Conservation (phyloP, 2,329 filamentous ascomycete genomes). For the Colletotrichum godetiae region DNA sequence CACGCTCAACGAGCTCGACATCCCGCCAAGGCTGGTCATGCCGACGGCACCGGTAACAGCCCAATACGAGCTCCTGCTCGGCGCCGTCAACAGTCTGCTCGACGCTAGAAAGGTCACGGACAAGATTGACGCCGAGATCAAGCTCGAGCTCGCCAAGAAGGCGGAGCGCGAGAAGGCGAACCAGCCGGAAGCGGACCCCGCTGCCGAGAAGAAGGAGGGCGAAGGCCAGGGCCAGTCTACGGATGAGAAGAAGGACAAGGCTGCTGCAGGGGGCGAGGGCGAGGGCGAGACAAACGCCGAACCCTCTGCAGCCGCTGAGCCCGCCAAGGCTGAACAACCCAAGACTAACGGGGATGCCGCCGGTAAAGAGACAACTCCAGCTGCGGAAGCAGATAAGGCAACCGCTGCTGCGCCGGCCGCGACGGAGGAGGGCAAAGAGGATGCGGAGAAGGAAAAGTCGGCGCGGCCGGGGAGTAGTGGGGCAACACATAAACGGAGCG, state of each 20-base stretch:
- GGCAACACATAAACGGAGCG: slow-evolving; percentile 78
- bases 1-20: slow-evolving; percentile 77
- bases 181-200: slow-evolving; percentile 21
- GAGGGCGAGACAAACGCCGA: slow-evolving; percentile 9
- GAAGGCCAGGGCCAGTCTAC: slow-evolving; percentile 1
- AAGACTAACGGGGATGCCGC: slow-evolving; percentile 32
- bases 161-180: slow-evolving; percentile 59
- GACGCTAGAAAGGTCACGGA: slow-evolving; percentile 81
- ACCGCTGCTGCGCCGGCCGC: slow-evolving; percentile 19
- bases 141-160: slow-evolving; percentile 68
- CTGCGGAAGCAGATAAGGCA: slow-evolving; percentile 8
- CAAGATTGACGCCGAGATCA: slow-evolving; percentile 80
- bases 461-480: slow-evolving; percentile 52
- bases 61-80: slow-evolving; percentile 77
- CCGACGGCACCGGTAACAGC: slow-evolving; percentile 78
- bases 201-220: slow-evolving; percentile 21
- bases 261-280: neutral
- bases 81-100: slow-evolving; percentile 74
- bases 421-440: slow-evolving; percentile 36
- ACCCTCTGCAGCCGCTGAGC: slow-evolving; percentile 13
- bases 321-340: slow-evolving; percentile 19
- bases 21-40: slow-evolving; percentile 77
- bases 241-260: slow-evolving; percentile 14
- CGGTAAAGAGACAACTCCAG: slow-evolving; percentile 7
- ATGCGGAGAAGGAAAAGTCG: slow-evolving; percentile 43